phyloP scores from a whole-genome alignment of 164 flowering plant species.

The Chimonanthus salicifolius region DNA sequence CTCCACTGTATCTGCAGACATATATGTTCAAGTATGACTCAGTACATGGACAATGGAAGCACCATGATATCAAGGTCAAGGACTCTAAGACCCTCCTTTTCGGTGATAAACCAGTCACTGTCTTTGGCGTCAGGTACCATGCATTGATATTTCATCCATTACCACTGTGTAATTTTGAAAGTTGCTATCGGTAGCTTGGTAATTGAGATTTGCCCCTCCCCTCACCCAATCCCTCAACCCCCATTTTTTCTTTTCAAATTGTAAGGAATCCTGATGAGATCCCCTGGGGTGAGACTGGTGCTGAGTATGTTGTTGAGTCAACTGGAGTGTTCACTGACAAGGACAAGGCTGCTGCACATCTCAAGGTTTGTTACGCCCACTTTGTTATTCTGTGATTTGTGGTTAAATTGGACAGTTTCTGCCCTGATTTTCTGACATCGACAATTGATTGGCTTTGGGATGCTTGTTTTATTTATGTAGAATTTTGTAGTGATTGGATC shows the following conservation, averaged over 20 bases:
- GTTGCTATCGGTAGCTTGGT: not conserved
- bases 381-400: not conserved
- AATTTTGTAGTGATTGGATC: not conserved
- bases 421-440: not conserved
- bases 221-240: too few relatives aligned
- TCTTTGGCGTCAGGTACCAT: constrained; percentile 57
- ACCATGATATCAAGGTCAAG: constrained; percentile 59
- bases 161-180: not conserved
- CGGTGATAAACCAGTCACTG: constrained; percentile 66
- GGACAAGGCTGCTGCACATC: constrained; percentile 60
- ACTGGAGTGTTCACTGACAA: constrained; percentile 62
- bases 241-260: not conserved
- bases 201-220: too few relatives aligned
- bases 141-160: not conserved
- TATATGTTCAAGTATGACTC: constrained; percentile 91
- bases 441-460: not conserved
- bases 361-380: constrained; percentile 32
- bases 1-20: constrained; percentile 30
- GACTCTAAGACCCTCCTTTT: constrained; percentile 83
- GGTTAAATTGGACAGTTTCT: not conserved
- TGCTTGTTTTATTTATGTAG: not conserved
- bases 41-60: constrained; percentile 85
- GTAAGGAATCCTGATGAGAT: constrained; percentile 56
- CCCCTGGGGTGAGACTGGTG: constrained; percentile 60
- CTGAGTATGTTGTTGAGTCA: constrained; percentile 49